phyloP scores from a whole-genome alignment of 495 filamentous ascomycete species.

The Aspergillus ostianus region DNA sequence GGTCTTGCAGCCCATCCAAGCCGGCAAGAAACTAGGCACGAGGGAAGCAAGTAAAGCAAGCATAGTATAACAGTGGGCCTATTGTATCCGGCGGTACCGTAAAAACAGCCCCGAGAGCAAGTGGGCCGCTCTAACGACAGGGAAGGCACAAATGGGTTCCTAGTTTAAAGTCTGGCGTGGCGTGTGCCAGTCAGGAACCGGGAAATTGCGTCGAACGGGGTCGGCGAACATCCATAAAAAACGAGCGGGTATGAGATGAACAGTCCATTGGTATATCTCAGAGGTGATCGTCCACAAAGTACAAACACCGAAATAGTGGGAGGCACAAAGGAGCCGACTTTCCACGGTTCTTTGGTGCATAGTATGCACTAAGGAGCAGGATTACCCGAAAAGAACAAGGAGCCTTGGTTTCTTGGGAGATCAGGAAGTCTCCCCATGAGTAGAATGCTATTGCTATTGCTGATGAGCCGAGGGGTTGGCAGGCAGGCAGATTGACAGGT shows the following conservation, averaged over 20 bases:
- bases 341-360: background rate
- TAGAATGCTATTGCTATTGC: background rate
- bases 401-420: background rate
- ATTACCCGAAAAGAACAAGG: background rate
- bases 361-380: constrained; percentile 5
- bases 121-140: background rate
- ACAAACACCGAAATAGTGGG: background rate
- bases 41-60: background rate
- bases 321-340: background rate
- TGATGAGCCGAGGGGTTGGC: background rate
- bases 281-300: background rate
- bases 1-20: constrained; percentile 5
- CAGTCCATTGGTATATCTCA: background rate
- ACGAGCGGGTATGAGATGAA: constrained; percentile 4
- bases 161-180: background rate
- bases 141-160: background rate
- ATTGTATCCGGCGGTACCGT: background rate
- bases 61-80: background rate
- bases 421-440: background rate
- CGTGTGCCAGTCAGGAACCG: constrained; percentile 7
- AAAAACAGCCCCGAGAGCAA: background rate
- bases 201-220: background rate
- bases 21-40: background rate
- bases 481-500: no score
- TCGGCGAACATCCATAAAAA: constrained; percentile 5